phyloP scores from a whole-genome alignment of 495 filamentous ascomycete genomes.

The Pseudoneurospora amorphoporcata region DNA sequence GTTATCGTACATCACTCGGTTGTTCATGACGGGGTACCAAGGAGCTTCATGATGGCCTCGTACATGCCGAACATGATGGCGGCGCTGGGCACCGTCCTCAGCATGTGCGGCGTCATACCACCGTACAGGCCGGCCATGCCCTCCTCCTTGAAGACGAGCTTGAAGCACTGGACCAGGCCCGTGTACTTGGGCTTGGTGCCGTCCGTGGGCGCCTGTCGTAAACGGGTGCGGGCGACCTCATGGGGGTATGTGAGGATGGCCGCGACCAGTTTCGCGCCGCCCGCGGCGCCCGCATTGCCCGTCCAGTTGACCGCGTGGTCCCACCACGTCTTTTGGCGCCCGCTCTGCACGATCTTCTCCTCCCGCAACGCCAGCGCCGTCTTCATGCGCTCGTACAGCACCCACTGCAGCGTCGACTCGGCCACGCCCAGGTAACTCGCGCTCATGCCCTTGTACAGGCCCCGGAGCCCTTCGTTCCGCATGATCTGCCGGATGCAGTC shows the following conservation, averaged over 20 bases:
- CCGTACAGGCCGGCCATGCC: slow-evolving; percentile 74
- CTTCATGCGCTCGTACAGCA: slow-evolving; percentile 82
- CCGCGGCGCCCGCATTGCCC: slow-evolving; percentile 67
- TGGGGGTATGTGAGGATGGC: slow-evolving; percentile 79
- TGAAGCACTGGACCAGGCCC: slow-evolving; percentile 72
- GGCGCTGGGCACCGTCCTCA: slow-evolving; percentile 78
- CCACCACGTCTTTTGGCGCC: slow-evolving; percentile 47
- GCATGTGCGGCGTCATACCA: slow-evolving; percentile 75
- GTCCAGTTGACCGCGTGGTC: slow-evolving; percentile 55
- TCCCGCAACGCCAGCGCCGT: slow-evolving; percentile 48
- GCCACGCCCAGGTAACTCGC: slow-evolving; percentile 80
- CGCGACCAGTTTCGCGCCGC: slow-evolving; percentile 70
- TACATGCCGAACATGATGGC: slow-evolving; percentile 92
- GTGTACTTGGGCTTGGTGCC: slow-evolving; percentile 71
- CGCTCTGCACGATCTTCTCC: slow-evolving; percentile 40
- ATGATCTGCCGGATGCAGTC: slow-evolving; percentile 73
- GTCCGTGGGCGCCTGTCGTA: slow-evolving; percentile 69
- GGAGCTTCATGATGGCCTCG: slow-evolving; percentile 61
- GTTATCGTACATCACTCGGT: neutral
- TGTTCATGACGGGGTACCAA: slow-evolving; percentile 20
- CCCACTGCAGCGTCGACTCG: slow-evolving; percentile 80
- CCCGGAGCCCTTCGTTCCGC: slow-evolving; percentile 62
- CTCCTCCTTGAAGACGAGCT: slow-evolving; percentile 72
- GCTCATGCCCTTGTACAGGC: slow-evolving; percentile 76
- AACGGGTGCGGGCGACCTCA: slow-evolving; percentile 72